Base-by-base conservation (phyloP, 2,329 filamentous ascomycete genomes). In the Fonsecaea erecta region DNA sequence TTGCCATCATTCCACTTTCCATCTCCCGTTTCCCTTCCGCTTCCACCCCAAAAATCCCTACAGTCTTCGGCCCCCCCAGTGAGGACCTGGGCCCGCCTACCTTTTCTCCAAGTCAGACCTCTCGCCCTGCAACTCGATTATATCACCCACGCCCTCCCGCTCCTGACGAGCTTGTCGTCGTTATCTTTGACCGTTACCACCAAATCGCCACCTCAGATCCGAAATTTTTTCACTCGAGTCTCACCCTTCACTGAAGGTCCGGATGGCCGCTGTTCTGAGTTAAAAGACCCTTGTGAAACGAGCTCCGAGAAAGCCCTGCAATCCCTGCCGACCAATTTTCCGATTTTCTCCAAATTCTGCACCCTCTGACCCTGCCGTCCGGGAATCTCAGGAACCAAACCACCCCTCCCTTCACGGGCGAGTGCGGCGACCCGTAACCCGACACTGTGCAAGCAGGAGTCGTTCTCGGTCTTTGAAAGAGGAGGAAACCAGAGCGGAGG, bases 321-420 rank as follows among this genome's bases (percentile, higher is more conserved):
- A 70, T 62, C 68, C 64, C 55, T 68, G 68, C 65, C 65, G 61
- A 65, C 65, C 60, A 59, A 53, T 57, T 35, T 64, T 54, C 65
- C 68, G 68, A 66, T 21, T 66, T 64, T 70, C 68, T 69, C 68
- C 68, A 70, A 70, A 32, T 70, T 62, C 64, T 67, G 67, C 67
- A 68, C 43, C 54, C 59, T 63, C 43, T 16, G 56, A 67, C 62
- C 64, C 67, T 56, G 59, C 55, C 16, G 59, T 28, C 62, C 67
- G 67, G 67, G 59, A 68, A 55, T 60, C 63, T 62, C 54, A 69
- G 65, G 67, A 57, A 65, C 56, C 60, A 57, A 40, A 40, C 14
- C 35, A 58, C 40, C 61, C 62, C 60, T 59, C 63, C 66, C 40
- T 35, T 54, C 14, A 57, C 67, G 64, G 64, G 63, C 58, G 59